Evolutionary conservation across 352 stramenopile species (phyloP).

Genomic region (Globisporangium echinulatum): DNA sequence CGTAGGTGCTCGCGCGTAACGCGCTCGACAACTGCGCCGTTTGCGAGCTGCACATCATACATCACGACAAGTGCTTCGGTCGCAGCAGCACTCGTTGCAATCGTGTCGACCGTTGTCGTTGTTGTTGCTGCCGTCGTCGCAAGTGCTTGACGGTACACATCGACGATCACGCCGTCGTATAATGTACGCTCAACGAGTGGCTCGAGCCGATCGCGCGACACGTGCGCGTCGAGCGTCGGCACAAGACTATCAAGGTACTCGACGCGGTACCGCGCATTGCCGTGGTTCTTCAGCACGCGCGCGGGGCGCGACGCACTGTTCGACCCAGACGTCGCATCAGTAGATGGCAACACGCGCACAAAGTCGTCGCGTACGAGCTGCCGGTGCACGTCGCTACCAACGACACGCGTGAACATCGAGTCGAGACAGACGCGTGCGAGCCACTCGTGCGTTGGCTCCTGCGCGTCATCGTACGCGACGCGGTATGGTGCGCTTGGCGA

Average conservation of each 20-base stretch:
- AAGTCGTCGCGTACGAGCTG: slow-evolving; percentile 44
- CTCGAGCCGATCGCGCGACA: slow-evolving; percentile 29
- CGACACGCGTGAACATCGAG: slow-evolving; percentile 22
- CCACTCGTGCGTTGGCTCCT: slow-evolving; percentile 25
- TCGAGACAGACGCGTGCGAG: slow-evolving; percentile 27
- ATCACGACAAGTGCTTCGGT: slow-evolving; percentile 8
- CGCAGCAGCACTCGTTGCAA: no score
- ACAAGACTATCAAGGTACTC: slow-evolving; percentile 29
- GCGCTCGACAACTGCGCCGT: slow-evolving; percentile 26
- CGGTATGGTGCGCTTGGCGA: slow-evolving; percentile 21
- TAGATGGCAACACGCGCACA: slow-evolving; percentile 21
- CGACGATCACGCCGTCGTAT: slow-evolving; percentile 26
- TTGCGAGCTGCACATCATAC: slow-evolving; percentile 27
- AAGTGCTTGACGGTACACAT: slow-evolving; percentile 13
- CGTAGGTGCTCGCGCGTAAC: slow-evolving; percentile 32
- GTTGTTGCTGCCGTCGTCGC: neutral
- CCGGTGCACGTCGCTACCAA: slow-evolving; percentile 17
- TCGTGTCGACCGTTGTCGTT: no score
- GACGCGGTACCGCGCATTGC: slow-evolving; percentile 50
- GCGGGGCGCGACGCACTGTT: slow-evolving; percentile 16
- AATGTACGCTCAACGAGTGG: slow-evolving; percentile 19
- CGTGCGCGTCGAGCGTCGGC: slow-evolving; percentile 18
- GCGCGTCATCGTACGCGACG: slow-evolving; percentile 26
- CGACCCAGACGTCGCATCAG: neutral
- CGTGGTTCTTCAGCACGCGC: slow-evolving; percentile 28